Evolutionary conservation across 2,329 filamentous ascomycete species (phyloP), one percentile per base, ranked within the genome.

Genomic region (Aspergillus tanneri): DNA sequence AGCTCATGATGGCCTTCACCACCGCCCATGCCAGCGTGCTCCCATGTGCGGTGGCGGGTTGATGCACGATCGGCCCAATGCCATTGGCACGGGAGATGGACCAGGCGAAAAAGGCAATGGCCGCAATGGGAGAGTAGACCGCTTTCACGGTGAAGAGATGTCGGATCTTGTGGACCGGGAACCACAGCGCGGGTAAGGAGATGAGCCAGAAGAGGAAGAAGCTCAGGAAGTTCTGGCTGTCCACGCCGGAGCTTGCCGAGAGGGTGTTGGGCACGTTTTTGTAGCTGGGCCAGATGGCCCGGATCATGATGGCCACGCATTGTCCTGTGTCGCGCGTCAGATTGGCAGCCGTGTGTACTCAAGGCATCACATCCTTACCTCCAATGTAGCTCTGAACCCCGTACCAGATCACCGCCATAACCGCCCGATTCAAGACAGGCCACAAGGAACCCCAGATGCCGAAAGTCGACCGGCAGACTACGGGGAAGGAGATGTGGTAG

Each of bases 71-170:
- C 1, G 90, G 89, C 1, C 91, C 91, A 49, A 91, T 79, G 1
- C 90, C 91, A 35, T 90, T 82, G 23, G 91, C 91, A 21, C 87
- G 82, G 27, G 88, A 84, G 21, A 95, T 78, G 2, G 88, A 82
- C 91, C 91, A 96, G 62, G 89, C 86, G 68, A 96, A 87, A 68
- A 93, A 93, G 11, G 87, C 83, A 41, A 96, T 77, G 42, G 87
- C 90, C n/a, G 89, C 90, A 28, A 79, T 78, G 0, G 91, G 91
- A 0, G 93, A 90, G 50, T 95, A 82, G 63, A 84, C 87, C 0
- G 91, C 84, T 73, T 96, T 96, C 63, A 89, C 87, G 0, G 90
- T 96, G 72, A 96, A 96, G 3, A 96, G 75, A 66, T 96, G 90
- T 37, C 90, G 84, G 61, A 95, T 85, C 72, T 92, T 83, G 70